Base-by-base conservation (phyloP, 2,329 filamentous ascomycete genomes). In the Cytospora mali region DNA sequence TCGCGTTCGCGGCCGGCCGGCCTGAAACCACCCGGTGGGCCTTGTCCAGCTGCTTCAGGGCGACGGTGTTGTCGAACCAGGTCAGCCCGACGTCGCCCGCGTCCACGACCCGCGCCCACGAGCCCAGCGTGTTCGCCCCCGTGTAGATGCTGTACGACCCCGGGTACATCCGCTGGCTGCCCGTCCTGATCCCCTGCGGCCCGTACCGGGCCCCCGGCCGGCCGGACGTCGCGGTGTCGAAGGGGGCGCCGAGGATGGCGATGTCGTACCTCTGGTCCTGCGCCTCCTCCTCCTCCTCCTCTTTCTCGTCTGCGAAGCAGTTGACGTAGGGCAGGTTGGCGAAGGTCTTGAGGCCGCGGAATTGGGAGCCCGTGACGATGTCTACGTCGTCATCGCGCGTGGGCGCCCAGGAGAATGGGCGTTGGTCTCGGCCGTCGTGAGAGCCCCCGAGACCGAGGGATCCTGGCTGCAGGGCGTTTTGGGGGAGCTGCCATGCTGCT, bases 1-100 rank as follows among this genome's bases (percentile, higher is more conserved):
- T 79, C 7, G 76, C 71, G 61, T 81, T 81, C 23, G 80, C 76
- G 4, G 74, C 72, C 33, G 64, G 64, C 5, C 76, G 72, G 0
- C 71, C 72, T 0, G 62, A 66, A 14, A 68, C 55, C 65, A 80
- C 80, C 72, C 75, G 76, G 68, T 88, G 84, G 0, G 88, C 89
- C 71, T 89, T 86, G 61, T 85, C 88, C 81, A 94, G 90, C 73
- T 93, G 90, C 16, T 83, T 82, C 61, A 93, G 77, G 0, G 91
- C 91, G 0, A 93, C 77, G 0, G 80, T 84, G 72, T 93, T 94
- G 75, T 94, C 90, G 66, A 93, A 88, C 13, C 88, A 90, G 0
- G 88, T 91, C 64, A 93, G 79, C 1, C 88, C 89, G 61, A 92
- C 90, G 69, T 94, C 91, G 33, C 91, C 91, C 70, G 91, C 93